These are phyloP conservation scores for Vaccinium darrowii DNA, from an alignment of 148 eudicot species.

Conservation along the genomic window DNA sequence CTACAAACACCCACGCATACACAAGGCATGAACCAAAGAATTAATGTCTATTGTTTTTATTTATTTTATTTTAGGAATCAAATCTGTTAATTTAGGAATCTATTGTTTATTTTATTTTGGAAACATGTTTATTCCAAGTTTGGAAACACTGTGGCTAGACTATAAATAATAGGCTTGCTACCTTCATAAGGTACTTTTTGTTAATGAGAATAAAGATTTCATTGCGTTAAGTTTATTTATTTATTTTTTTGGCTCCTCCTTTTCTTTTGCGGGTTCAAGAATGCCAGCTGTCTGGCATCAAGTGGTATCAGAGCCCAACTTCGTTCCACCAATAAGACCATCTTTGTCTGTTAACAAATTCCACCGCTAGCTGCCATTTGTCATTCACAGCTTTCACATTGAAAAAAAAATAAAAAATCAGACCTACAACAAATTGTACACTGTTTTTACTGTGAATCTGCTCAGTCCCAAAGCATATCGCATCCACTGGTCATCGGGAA, in stretches of 20 bases:
- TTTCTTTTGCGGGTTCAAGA: not conserved
- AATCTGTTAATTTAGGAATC: not conserved
- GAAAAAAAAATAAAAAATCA: too few relatives aligned
- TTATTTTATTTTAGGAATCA: not conserved
- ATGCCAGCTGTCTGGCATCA: not conserved
- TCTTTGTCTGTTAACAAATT: too few relatives aligned
- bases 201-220: not conserved
- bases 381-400: too few relatives aligned
- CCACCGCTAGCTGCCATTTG: too few relatives aligned
- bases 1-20: not conserved
- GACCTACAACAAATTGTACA: too few relatives aligned
- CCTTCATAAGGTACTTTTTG: not conserved
- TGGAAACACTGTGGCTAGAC: not conserved
- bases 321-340: too few relatives aligned
- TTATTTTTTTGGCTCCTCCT: not conserved
- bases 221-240: not conserved
- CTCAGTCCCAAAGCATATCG: too few relatives aligned
- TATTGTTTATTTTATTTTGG: not conserved
- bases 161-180: not conserved
- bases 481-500: too few relatives aligned
- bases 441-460: too few relatives aligned
- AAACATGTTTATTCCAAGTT: not conserved
- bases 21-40: not conserved
- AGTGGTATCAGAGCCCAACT: too few relatives aligned
- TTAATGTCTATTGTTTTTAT: not conserved